These are phyloP conservation scores for Cladosporium sp. DNA, from an alignment of 2,329 filamentous ascomycete genomes.

Conservation along the genomic window DNA sequence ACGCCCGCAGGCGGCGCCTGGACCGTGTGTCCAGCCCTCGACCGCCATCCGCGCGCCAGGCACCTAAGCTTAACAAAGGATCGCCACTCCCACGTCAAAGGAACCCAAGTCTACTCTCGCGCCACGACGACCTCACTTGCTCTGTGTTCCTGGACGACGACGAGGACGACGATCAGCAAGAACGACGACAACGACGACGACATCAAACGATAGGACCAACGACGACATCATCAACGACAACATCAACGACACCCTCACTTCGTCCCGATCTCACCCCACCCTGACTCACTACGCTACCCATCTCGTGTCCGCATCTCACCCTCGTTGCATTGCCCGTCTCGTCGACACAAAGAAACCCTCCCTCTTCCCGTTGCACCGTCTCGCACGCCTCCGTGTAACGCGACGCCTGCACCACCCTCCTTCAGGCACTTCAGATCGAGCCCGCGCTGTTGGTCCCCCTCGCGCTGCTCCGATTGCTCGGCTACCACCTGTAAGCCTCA, in stretches of 20 bases:
- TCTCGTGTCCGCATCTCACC: conserved; percentile 11
- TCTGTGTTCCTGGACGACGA: neutral
- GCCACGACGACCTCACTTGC: conserved; percentile 32
- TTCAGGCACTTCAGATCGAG: conserved; percentile 45
- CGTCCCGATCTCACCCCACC: conserved; percentile 8
- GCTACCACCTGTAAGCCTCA: conserved; percentile 41
- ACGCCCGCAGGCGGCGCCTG: conserved; percentile 33
- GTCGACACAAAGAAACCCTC: conserved; percentile 38
- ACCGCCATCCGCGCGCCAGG: conserved; percentile 50
- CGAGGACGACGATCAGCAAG: neutral
- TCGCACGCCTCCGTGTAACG: conserved; percentile 43
- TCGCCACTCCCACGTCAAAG: conserved; percentile 46
- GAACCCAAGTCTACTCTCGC: conserved; percentile 22
- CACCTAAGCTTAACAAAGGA: conserved; percentile 55
- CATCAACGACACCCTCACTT: conserved; percentile 4
- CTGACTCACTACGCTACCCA: neutral
- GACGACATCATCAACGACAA: neutral
- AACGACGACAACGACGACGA: conserved; percentile 6
- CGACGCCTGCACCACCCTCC: conserved; percentile 52
- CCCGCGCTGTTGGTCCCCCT: conserved; percentile 39
- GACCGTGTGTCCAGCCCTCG: conserved; percentile 49
- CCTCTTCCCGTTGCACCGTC: conserved; percentile 31
- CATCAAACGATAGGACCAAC: neutral
- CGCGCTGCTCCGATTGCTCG: conserved; percentile 40
- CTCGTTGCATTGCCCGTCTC: conserved; percentile 24